Conservation (phyloP, 768 basidiomycete genomes). For the Mycena amicta region DNA sequence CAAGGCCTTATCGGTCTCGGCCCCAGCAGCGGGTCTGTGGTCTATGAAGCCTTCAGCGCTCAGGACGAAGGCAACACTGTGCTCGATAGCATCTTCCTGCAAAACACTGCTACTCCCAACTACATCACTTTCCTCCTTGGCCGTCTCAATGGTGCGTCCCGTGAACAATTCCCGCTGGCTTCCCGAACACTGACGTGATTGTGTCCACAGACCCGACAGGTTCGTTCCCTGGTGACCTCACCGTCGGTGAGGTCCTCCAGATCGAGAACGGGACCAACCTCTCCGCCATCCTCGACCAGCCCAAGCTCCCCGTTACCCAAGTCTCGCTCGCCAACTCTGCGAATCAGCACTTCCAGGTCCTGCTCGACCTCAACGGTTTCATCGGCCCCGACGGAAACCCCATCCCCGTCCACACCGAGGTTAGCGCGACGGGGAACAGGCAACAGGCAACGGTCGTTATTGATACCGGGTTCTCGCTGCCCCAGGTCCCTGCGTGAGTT, state of each 20-base stretch:
- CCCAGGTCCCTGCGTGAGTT: constrained; percentile 23
- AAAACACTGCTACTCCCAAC: constrained; percentile 55
- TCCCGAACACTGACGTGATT: not conserved
- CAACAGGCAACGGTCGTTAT: constrained; percentile 55
- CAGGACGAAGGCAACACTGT: constrained; percentile 54
- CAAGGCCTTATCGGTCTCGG: constrained; percentile 78
- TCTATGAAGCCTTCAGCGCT: constrained; percentile 55
- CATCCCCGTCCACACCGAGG: constrained; percentile 64
- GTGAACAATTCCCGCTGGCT: too few relatives aligned
- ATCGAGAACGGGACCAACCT: constrained; percentile 43
- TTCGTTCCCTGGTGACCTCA: constrained; percentile 62
- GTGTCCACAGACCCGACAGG: constrained; percentile 45
- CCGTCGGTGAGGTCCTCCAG: constrained; percentile 61
- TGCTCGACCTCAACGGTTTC: constrained; percentile 67
- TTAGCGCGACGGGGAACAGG: constrained; percentile 64
- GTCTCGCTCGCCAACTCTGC: constrained; percentile 35
- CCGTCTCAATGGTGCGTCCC: constrained; percentile 42
- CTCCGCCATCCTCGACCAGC: constrained; percentile 60
- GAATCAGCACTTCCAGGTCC: constrained; percentile 83
- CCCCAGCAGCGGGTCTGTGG: constrained; percentile 70
- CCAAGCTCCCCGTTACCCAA: constrained; percentile 65
- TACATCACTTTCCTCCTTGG: constrained; percentile 72
- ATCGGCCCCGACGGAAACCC: constrained; percentile 76
- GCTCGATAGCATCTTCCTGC: constrained; percentile 66
- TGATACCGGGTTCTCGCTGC: constrained; percentile 70